Conservation (phyloP, 192 early-diverging fungal species). For the Kickxella alabastrina region DNA sequence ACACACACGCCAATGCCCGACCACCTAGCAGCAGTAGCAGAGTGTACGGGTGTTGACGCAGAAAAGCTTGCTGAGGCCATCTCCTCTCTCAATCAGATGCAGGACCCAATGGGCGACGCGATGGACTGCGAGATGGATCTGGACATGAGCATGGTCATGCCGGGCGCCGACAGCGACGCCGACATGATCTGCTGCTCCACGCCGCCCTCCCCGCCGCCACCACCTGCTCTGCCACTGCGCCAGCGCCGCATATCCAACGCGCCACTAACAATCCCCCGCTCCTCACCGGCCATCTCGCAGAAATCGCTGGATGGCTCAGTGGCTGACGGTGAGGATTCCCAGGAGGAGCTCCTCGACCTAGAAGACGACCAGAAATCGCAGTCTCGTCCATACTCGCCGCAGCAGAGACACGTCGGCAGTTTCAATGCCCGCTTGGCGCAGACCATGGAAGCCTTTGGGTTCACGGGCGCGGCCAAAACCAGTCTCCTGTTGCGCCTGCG, state of each 20-base stretch:
- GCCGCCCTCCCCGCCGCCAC: slow-evolving; percentile 45
- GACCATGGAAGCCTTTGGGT: slow-evolving; percentile 51
- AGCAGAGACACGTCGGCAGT: slow-evolving; percentile 17
- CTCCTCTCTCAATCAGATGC: slow-evolving; percentile 3
- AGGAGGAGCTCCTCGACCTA: background rate
- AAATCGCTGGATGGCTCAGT: slow-evolving; percentile 1
- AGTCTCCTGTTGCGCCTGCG: slow-evolving; percentile 41
- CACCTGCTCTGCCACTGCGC: slow-evolving; percentile 21
- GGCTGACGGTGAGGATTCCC: background rate
- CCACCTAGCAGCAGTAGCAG: background rate
- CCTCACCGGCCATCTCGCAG: slow-evolving; percentile 10
- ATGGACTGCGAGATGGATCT: slow-evolving; percentile 21
- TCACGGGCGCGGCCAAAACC: slow-evolving; percentile 40
- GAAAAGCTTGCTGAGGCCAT: slow-evolving; percentile 15
- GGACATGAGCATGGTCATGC: slow-evolving; percentile 33
- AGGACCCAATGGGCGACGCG: slow-evolving; percentile 7
- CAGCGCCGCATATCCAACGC: slow-evolving; percentile 22
- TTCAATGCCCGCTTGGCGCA: slow-evolving; percentile 46
- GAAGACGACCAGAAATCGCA: background rate
- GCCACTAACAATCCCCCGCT: slow-evolving; percentile 20
- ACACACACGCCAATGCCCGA: background rate
- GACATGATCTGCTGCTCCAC: slow-evolving; percentile 49
- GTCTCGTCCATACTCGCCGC: background rate
- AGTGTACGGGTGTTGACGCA: slow-evolving; percentile 7
- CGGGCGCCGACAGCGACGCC: slow-evolving; percentile 19